Conservation (phyloP, 2,329 filamentous ascomycete genomes). For the Cercospora zeina region DNA sequence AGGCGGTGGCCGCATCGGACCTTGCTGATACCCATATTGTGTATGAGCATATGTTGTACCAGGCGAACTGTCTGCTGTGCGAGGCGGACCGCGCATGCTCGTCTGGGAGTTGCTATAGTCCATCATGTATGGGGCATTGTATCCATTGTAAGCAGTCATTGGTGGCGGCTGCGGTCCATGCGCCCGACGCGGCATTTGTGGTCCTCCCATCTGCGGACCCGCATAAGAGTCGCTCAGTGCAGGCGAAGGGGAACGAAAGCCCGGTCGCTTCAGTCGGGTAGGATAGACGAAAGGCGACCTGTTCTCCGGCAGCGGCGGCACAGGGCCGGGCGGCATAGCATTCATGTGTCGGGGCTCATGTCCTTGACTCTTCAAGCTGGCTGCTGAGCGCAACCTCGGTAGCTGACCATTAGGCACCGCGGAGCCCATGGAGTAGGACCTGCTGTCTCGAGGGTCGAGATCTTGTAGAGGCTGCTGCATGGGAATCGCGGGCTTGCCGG, state of each 20-base stretch:
- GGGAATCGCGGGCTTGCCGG: conserved; percentile 28
- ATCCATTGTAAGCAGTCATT: conserved; percentile 36
- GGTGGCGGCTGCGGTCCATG: conserved; percentile 33
- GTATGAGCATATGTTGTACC: conserved; percentile 32
- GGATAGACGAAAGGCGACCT: conserved; percentile 48
- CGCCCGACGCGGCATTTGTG: conserved; percentile 25
- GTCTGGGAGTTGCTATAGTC: conserved; percentile 29
- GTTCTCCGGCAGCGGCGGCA: conserved; percentile 39
- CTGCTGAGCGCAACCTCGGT: conserved; percentile 48
- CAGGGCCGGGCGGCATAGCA: conserved; percentile 37
- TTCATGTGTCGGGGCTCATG: conserved; percentile 35
- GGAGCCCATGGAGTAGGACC: conserved; percentile 48
- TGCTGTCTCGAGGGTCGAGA: conserved; percentile 40
- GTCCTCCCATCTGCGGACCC: conserved; percentile 35
- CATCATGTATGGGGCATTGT: conserved; percentile 33
- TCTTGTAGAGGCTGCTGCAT: conserved; percentile 31
- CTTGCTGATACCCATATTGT: conserved; percentile 35
- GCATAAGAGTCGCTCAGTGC: conserved; percentile 46
- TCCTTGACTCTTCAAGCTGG: conserved; percentile 48
- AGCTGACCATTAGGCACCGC: conserved; percentile 42
- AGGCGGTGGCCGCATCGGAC: conserved; percentile 30
- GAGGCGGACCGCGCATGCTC: conserved; percentile 34
- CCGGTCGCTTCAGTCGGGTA: conserved; percentile 45
- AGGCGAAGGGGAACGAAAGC: conserved; percentile 48
- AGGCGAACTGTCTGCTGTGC: conserved; percentile 33